These are phyloP conservation scores for Phialocephala subalpina DNA, from an alignment of 2,329 filamentous ascomycete species.

Conservation along the genomic window DNA sequence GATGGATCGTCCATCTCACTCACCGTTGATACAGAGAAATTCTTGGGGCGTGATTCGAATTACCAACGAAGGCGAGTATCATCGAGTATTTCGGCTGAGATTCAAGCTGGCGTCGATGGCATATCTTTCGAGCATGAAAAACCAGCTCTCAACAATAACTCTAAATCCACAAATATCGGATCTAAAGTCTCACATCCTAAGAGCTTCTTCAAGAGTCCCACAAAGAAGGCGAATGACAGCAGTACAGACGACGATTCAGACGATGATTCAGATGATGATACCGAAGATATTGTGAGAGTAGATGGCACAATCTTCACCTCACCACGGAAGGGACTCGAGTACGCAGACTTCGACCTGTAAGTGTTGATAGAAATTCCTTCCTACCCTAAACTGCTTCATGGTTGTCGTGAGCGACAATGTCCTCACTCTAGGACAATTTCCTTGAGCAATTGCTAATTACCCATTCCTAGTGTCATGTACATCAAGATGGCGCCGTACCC, in stretches of 20 bases:
- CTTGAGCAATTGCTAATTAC: too few species aligned
- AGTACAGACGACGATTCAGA: slow-evolving; percentile 4
- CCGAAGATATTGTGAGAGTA: slow-evolving; percentile 12
- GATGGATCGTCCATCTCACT: background rate
- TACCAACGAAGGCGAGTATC: background rate
- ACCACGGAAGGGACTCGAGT: background rate
- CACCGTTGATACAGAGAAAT: background rate
- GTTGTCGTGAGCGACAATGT: too few species aligned
- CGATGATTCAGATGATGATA: slow-evolving; percentile 1
- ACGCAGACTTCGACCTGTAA: slow-evolving; percentile 30
- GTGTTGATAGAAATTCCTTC: too few species aligned
- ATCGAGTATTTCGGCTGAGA: background rate
- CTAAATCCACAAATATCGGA: background rate
- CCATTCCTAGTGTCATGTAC: slow-evolving; percentile 37
- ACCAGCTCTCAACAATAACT: background rate
- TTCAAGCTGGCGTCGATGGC: background rate
- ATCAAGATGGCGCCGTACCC: slow-evolving; percentile 58
- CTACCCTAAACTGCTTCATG: too few species aligned
- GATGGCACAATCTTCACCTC: background rate
- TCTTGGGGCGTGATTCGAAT: background rate
- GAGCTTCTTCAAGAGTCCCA: too few species aligned
- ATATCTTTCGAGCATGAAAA: background rate
- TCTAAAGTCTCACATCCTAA: background rate
- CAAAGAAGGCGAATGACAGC: background rate
- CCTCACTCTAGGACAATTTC: too few species aligned